These are phyloP conservation scores for Guyanaporus albipodus DNA, from an alignment of 768 basidiomycete species.

Conservation along the genomic window DNA sequence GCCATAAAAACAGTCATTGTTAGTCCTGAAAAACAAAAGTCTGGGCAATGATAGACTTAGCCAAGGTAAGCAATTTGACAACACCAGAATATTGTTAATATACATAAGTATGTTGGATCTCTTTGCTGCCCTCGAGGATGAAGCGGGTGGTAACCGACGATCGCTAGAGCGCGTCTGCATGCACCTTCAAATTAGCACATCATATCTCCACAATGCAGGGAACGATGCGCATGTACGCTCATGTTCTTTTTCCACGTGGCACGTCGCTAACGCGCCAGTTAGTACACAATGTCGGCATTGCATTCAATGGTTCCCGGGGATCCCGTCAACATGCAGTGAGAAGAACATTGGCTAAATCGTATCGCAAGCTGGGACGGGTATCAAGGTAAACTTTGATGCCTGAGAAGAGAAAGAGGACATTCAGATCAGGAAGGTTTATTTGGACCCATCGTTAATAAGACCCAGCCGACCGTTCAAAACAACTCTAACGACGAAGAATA, in stretches of 20 bases:
- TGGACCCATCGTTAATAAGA: constrained; percentile 21
- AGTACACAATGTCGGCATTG: constrained; percentile 71
- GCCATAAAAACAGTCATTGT: too few relatives aligned
- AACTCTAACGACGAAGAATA: constrained; percentile 1
- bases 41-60: too few relatives aligned
- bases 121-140: constrained; percentile 71
- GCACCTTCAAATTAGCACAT: constrained; percentile 54
- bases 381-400: constrained; percentile 55
- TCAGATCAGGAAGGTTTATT: constrained; percentile 43
- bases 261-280: constrained; percentile 1
- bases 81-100: too few relatives aligned
- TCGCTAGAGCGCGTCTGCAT: constrained; percentile 59
- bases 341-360: constrained; percentile 73
- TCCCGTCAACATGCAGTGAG: constrained; percentile 70
- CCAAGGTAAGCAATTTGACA: too few relatives aligned
- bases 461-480: constrained; percentile 2
- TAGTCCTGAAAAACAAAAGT: too few relatives aligned
- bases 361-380: constrained; percentile 26
- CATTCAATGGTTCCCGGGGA: constrained; percentile 71
- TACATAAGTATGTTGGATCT: too few relatives aligned
- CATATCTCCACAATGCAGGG: constrained; percentile 76
- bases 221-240: constrained; percentile 75
- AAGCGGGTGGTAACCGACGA: constrained; percentile 46
- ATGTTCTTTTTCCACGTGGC: not conserved
- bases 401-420: constrained; percentile 54